A percentile compares a stretch with the other conserved stretches of the same genome.
Evolutionary conservation across 2,329 filamentous ascomycete genomes (phyloP).

Genomic region (Beauveria bassiana): DNA sequence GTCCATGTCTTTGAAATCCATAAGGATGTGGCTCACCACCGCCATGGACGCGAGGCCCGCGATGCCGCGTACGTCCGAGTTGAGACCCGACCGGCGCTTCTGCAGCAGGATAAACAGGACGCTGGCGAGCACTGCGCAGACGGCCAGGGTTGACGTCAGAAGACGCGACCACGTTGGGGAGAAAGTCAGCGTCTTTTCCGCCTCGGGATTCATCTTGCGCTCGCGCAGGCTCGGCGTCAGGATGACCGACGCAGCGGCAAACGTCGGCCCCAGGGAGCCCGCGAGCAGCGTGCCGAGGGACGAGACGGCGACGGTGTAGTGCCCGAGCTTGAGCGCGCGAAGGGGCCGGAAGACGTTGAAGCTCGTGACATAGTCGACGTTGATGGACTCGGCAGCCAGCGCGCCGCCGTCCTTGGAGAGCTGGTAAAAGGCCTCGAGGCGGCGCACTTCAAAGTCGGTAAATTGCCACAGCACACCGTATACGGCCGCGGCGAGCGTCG

Average conservation of each 20-base stretch:
- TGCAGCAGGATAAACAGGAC: constrained; percentile 54
- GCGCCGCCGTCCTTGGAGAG: constrained; percentile 53
- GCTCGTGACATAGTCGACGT: constrained; percentile 66
- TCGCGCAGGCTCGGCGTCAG: constrained; percentile 44
- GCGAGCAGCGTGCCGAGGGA: constrained; percentile 58
- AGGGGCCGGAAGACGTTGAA: constrained; percentile 59
- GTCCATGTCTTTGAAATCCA: constrained; percentile 67
- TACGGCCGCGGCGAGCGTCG: constrained; percentile 52
- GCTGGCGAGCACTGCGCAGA: constrained; percentile 51
- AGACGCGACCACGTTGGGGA: constrained; percentile 53
- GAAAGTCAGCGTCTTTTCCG: constrained; percentile 47
- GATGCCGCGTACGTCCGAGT: constrained; percentile 63
- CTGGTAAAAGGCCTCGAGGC: constrained; percentile 61
- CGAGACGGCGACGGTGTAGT: constrained; percentile 62
- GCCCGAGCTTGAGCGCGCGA: constrained; percentile 51
- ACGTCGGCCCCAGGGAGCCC: constrained; percentile 60
- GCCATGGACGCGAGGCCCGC: constrained; percentile 70
- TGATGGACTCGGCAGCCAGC: constrained; percentile 57
- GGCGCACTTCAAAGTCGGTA: constrained; percentile 57
- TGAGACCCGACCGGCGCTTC: constrained; percentile 55
- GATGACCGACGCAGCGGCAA: constrained; percentile 55
- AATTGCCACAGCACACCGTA: constrained; percentile 61
- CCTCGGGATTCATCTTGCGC: constrained; percentile 33
- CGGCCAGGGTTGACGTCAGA: constrained; percentile 45
- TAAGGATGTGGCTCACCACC: constrained; percentile 62